Percentiles rank a stretch among this genome's conserved stretches.
Conservation (phyloP, 1,284 basidiomycete genomes). For the Flammula alnicola region DNA sequence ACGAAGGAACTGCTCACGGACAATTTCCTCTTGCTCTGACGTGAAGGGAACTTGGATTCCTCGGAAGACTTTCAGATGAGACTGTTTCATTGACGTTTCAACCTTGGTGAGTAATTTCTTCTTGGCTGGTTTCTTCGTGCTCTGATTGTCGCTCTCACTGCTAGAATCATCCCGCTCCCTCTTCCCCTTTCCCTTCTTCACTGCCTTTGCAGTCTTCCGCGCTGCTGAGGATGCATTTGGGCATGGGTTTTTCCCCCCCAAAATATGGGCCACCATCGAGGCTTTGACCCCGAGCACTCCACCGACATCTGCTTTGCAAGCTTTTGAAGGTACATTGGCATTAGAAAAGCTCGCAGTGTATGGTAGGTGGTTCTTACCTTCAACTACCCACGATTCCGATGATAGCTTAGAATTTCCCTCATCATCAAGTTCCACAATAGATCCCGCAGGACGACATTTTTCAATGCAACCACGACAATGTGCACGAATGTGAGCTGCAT, state of each 20-base stretch:
- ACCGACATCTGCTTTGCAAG: conserved; percentile 19
- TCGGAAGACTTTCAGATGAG: conserved; percentile 24
- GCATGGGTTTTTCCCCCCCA: conserved; percentile 19
- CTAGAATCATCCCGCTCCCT: background rate
- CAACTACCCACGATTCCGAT: conserved; percentile 21
- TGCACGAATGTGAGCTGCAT: conserved; percentile 20
- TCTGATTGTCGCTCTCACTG: background rate
- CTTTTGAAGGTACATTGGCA: conserved; percentile 6
- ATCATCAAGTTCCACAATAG: conserved; percentile 16
- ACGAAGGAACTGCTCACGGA: conserved; percentile 26
- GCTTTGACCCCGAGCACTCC: conserved; percentile 22
- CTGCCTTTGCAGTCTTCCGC: conserved; percentile 7
- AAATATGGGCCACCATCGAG: conserved; percentile 22
- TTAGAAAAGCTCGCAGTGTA: background rate
- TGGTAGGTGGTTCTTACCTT: conserved; percentile 16
- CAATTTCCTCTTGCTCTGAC: conserved; percentile 15
- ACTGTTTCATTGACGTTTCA: conserved; percentile 15
- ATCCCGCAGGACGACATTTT: conserved; percentile 12
- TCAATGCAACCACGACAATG: conserved; percentile 24
- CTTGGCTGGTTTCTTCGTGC: conserved; percentile 6
- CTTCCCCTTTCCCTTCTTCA: conserved; percentile 7
- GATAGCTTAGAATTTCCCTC: conserved; percentile 12
- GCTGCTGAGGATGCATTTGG: conserved; percentile 18
- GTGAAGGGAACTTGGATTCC: conserved; percentile 30
- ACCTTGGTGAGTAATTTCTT: conserved; percentile 7